Percentiles rank a stretch among this genome's conserved stretches.
These are phyloP conservation scores for Acarospora socialis DNA, from an alignment of 2,329 filamentous ascomycete species.

Conservation along the genomic window DNA sequence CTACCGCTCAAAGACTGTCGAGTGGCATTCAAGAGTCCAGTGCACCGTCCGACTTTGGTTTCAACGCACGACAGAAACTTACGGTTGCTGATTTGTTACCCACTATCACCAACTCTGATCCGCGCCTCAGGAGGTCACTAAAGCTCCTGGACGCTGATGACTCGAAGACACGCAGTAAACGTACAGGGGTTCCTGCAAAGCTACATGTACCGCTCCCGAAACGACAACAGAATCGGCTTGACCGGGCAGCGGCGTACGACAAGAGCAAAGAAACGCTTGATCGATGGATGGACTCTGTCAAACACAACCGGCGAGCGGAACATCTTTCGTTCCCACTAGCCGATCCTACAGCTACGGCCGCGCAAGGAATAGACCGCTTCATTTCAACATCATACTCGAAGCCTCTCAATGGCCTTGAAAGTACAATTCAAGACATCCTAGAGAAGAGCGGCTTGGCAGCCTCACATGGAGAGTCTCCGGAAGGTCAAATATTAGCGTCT, in stretches of 20 bases:
- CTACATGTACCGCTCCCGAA: constrained; percentile 71
- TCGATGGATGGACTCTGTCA: constrained; percentile 89
- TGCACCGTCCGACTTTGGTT: constrained; percentile 45
- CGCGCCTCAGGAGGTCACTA: constrained; percentile 61
- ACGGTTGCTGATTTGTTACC: constrained; percentile 62
- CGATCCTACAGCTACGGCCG: constrained; percentile 50
- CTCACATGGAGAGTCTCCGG: constrained; percentile 43
- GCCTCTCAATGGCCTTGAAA: constrained; percentile 68
- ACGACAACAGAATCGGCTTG: constrained; percentile 71
- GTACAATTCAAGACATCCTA: constrained; percentile 74
- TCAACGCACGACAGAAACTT: constrained; percentile 50
- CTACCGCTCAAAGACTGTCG: constrained; percentile 20
- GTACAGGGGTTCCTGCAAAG: constrained; percentile 47
- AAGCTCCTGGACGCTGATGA: constrained; percentile 58
- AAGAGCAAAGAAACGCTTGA: constrained; percentile 85
- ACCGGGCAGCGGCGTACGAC: constrained; percentile 69
- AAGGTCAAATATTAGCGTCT: constrained; percentile 52
- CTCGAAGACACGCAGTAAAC: constrained; percentile 37
- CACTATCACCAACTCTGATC: constrained; percentile 58
- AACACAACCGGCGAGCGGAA: constrained; percentile 81
- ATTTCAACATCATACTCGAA: constrained; percentile 42
- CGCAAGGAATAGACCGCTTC: constrained; percentile 48
- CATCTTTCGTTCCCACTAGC: constrained; percentile 78
- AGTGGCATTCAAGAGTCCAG: constrained; percentile 44
- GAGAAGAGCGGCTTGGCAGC: constrained; percentile 66